Evolutionary conservation across 495 filamentous ascomycete genomes (phyloP), one percentile per base, ranked within the genome.

Genomic region (Margaritispora aquatica): DNA sequence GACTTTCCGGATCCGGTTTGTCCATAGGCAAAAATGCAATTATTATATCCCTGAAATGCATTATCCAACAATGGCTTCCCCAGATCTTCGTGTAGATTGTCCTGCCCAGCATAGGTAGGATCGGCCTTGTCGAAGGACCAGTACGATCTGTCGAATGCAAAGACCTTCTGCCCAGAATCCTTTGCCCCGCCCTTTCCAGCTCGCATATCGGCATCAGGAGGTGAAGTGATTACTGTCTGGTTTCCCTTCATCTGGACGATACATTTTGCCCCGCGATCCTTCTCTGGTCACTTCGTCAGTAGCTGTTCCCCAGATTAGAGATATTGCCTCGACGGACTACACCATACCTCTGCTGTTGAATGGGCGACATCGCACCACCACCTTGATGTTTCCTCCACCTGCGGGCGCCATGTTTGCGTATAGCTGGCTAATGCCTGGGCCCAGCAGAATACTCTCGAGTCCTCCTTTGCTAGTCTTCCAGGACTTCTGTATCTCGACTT

Each of bases 1-100:
- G 90, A 96, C 73, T 99, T 99, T 68, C 95, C 95, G 19, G 93
- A 97, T 61, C 95, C 95, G 10, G 95, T 99, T 74, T 99, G 95
- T 41, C 95, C 95, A 69, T 99, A 99, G 2, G 95, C 95, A 74
- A 99, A 99, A 68, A 99, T 99, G 80, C 95, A 99, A 73, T 97
- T 97, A 77, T 99, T 99, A 76, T 97, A 99, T 26, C 95, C 95
- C 66, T 92, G 86, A 66, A 99, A 97, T 26, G 95, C 95, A 83
- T 97, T 97, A 76, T 99, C 93, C 66, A 99, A 82, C 55, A 99
- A 79, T 54, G 94, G 94, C 66, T 81, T 81, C 56, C 94, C 94
- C 59, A 99, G 74, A 69, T 99, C 94, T 26, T 83, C 77, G 68
- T 95, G 94, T 7, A 99, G 77, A 66, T 92, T 82, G 29, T 92